Evolutionary conservation across 768 basidiomycete genomes (phyloP).

Genomic region (Xerocomus spinulosus): DNA sequence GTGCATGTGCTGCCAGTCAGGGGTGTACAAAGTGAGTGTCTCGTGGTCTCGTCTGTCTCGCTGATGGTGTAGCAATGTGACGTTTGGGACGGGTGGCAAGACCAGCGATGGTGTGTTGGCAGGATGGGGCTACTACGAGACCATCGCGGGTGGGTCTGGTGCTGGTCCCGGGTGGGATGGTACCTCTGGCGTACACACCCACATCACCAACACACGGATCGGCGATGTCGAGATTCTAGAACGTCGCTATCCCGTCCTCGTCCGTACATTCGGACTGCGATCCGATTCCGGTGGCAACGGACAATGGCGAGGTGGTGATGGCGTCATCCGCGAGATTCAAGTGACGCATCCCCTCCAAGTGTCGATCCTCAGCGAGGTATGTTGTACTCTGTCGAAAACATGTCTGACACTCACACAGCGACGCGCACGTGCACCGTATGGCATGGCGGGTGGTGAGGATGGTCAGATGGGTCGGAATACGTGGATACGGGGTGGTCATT

Average conservation of each 20-base stretch:
- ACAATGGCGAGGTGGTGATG: slow-evolving; percentile 76
- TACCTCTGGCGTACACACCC: slow-evolving; percentile 89
- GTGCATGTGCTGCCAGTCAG: slow-evolving; percentile 87
- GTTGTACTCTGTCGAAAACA: slow-evolving; percentile 4
- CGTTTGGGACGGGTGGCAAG: slow-evolving; percentile 88
- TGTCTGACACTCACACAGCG: slow-evolving; percentile 41
- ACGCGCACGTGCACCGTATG: slow-evolving; percentile 82
- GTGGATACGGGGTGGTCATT: slow-evolving; percentile 67
- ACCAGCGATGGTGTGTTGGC: slow-evolving; percentile 68
- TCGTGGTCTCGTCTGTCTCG: too few species aligned
- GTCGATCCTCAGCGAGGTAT: slow-evolving; percentile 81
- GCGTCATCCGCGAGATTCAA: slow-evolving; percentile 80
- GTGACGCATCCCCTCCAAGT: slow-evolving; percentile 79
- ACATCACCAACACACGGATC: slow-evolving; percentile 90
- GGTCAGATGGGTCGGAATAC: slow-evolving; percentile 75
- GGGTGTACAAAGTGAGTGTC: slow-evolving; percentile 81
- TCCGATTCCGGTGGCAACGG: slow-evolving; percentile 66
- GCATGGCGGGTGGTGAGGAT: slow-evolving; percentile 72
- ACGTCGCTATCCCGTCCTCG: slow-evolving; percentile 85
- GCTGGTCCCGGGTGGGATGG: slow-evolving; percentile 90
- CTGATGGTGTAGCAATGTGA: slow-evolving; percentile 59
- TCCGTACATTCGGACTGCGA: slow-evolving; percentile 79
- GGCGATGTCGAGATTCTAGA: slow-evolving; percentile 94
- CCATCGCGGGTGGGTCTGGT: slow-evolving; percentile 91
- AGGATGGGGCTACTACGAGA: slow-evolving; percentile 93